Evolutionary conservation across 2,329 filamentous ascomycete genomes (phyloP), one percentile per base, ranked within the genome.

Genomic region (Allantophomopsis lycopodina): DNA sequence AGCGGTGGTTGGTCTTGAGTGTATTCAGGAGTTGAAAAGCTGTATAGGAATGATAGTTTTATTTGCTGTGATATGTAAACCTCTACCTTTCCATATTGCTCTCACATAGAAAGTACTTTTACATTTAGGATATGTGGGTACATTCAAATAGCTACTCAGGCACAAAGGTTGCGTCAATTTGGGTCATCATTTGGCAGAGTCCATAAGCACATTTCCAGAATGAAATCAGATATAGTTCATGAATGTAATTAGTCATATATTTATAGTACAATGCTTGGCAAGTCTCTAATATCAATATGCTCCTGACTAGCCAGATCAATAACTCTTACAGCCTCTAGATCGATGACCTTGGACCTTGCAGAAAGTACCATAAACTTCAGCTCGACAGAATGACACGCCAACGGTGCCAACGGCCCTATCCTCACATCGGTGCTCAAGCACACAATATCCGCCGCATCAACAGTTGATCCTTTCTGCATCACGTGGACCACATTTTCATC

Each of bases 271-370:
- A 86, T 73, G 35, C 71, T 76, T 0, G 84, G 84, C 46, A 91
- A 55, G 44, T 89, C 80, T 44, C 73, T 69, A 40, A 88, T 76
- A 56, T 89, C 83, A 3, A 84, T 78, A 52, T 83, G 79, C 60
- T 88, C 82, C 51, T 84, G 78, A 28, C 74, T 82, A 16, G 66
- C 73, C 43, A 89, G 55, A 55, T 91, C 84, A 3, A 88, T 67
- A 1, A 89, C 73, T 37, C 82, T 66, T 15, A 89, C 66, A 2
- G 78, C 77, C 49, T 88, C 83, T 2, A 89, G 58, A n/a, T 70
- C 68, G 21, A 84, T 66, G 23, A 84, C 68, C 1, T 83, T 84
- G 36, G 72, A 66, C 39, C 58, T 60, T 32, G 36, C 43, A 38
- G 64, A 63, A 39, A 87, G 60, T 4, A 83, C 77, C 39, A 87